Conservation (phyloP, 768 basidiomycete genomes). For the Tricholoma furcatifolium region DNA sequence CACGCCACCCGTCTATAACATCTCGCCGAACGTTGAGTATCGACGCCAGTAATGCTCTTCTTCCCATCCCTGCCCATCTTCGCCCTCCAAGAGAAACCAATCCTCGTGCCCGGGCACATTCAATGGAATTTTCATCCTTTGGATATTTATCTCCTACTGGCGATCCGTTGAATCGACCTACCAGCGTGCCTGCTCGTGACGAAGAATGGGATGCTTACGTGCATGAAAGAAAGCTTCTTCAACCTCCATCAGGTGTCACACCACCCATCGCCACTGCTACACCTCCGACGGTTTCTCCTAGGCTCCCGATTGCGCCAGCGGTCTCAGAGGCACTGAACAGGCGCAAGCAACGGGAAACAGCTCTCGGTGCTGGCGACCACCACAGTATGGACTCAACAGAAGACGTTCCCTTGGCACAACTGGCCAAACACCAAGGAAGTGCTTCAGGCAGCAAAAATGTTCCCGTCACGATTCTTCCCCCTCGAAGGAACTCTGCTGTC, state of each 20-base stretch:
- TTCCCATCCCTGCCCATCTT: conserved; percentile 50
- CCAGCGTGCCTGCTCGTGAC: conserved; percentile 70
- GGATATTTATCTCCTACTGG: conserved; percentile 42
- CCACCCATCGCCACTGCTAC: conserved; percentile 69
- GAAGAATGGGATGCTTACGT: conserved; percentile 89
- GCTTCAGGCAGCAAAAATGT: conserved; percentile 26
- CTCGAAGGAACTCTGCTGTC: conserved; percentile 38
- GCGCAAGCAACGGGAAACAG: conserved; percentile 72
- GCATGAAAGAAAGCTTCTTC: conserved; percentile 79
- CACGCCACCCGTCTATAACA: conserved; percentile 62
- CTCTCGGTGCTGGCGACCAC: conserved; percentile 46
- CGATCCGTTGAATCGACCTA: conserved; percentile 63
- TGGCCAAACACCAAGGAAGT: conserved; percentile 26
- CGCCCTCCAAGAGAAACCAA: conserved; percentile 70
- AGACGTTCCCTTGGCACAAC: conserved; percentile 43
- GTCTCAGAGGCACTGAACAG: conserved; percentile 73
- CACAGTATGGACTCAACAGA: conserved; percentile 42
- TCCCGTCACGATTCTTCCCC: conserved; percentile 48
- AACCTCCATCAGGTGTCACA: conserved; percentile 79
- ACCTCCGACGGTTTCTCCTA: conserved; percentile 36
- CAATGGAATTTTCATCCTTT: conserved; percentile 63
- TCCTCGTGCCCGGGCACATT: conserved; percentile 67
- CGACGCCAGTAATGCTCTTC: conserved; percentile 55
- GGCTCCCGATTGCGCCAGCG: conserved; percentile 62
- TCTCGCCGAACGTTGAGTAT: conserved; percentile 69